Base-by-base conservation (phyloP, 169 alveolate species). In the Plasmodium vinckei region DNA sequence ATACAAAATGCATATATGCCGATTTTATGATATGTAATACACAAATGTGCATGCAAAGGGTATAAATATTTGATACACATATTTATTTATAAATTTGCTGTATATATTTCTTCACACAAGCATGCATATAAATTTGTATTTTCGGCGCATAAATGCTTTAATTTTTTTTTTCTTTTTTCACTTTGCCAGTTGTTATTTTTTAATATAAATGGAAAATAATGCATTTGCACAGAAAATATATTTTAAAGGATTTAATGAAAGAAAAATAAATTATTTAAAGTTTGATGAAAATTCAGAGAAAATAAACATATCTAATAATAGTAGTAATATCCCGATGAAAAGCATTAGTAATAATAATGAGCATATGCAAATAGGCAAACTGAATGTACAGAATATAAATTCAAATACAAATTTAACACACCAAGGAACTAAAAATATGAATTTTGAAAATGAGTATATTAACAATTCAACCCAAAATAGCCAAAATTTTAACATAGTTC, bases 221-320 rank as follows among this genome's bases (percentile, higher is more conserved):
- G 21, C 12, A 13, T 75, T 60, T 56, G 3, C 88, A 51, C 88
- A 75, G 51, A 75, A 25, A n/a, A 61, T 75, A 46, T 61, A 61
- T 54, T 75, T 61, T 42, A 75, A 75, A 75, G 88, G 88, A 19
- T 75, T 75, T 46, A 75, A 75, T 54, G 73, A 75, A 15, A 75
- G 73, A 42, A 75, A 68, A 47, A 68, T 47, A 13, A 75, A 75
- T 63, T 75, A 75, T 44, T 65, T 61, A 63, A 75, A 42, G 10
- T 65, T 60, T 60, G 10, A 61, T 23, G 68, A 65, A 49, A 61
- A 75, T 6, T 12, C 19, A 51, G 49, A 19, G 27, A 56, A 39
- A 19, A 46, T 75, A 3, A 67, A 44, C 42, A 63, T 23, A 21
- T 65, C 63, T 6, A 53, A 75, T 54, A 46, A 21, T n/a, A 44